phyloP scores from a whole-genome alignment of 108 stramenopile species.

The Nitzschia sp. region DNA sequence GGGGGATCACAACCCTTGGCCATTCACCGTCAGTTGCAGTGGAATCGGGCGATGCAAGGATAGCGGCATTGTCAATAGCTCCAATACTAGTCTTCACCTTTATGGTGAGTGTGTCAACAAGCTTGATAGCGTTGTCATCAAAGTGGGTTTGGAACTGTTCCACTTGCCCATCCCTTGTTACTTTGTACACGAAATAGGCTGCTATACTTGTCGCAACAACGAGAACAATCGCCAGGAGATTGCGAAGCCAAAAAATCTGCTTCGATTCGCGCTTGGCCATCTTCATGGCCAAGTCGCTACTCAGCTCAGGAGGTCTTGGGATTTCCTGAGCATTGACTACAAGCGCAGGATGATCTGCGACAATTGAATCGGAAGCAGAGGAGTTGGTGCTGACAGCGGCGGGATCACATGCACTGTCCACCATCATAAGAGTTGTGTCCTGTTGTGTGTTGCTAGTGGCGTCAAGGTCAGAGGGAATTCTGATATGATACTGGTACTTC shows the following conservation, averaged over 20 bases:
- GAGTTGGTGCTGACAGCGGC: background rate
- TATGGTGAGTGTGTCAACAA: background rate
- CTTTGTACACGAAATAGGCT: background rate
- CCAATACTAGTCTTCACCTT: background rate
- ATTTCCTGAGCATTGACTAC: background rate
- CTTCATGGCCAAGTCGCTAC: background rate
- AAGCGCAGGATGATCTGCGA: background rate
- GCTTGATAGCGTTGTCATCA: background rate
- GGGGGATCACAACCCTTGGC: background rate
- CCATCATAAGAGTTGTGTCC: background rate
- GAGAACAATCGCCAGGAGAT: background rate
- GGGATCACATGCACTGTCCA: background rate
- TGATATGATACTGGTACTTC: background rate
- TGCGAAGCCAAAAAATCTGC: background rate
- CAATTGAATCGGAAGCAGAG: background rate
- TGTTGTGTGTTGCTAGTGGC: background rate
- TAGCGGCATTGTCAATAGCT: background rate
- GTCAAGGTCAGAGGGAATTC: conserved; percentile 6
- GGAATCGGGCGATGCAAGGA: background rate
- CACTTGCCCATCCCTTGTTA: background rate
- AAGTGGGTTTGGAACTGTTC: background rate
- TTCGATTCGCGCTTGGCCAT: background rate
- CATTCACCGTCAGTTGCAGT: background rate
- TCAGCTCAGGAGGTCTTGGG: background rate
- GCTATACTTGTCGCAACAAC: background rate